Conservation (phyloP, 208 protist genomes). For the Wallacemonas collosoma region DNA sequence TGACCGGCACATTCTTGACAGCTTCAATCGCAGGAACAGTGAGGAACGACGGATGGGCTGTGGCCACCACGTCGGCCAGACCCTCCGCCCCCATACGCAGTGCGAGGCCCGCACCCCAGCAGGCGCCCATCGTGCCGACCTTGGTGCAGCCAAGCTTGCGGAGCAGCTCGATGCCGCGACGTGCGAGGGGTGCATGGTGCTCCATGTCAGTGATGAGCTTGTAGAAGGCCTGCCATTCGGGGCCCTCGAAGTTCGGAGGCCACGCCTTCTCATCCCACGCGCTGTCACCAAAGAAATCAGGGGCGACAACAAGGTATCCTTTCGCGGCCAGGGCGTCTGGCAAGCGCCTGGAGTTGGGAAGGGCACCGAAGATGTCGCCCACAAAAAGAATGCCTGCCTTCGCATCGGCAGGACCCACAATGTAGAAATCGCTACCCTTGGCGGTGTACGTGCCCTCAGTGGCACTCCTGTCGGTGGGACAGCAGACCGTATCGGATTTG, state of each 20-base stretch:
- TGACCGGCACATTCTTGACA: constrained; percentile 28
- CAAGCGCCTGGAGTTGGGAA: constrained; percentile 45
- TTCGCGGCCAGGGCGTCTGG: constrained; percentile 43
- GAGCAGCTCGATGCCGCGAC: constrained; percentile 38
- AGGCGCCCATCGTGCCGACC: constrained; percentile 51
- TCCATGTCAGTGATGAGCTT: constrained; percentile 21
- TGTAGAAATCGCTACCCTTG: constrained; percentile 39
- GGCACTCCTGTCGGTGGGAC: constrained; percentile 39
- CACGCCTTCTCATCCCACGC: constrained; percentile 39
- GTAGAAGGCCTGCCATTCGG: constrained; percentile 36
- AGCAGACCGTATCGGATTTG: constrained; percentile 34
- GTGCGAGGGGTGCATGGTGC: constrained; percentile 24
- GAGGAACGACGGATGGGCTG: constrained; percentile 48
- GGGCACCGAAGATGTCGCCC: constrained; percentile 62
- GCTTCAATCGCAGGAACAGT: constrained; percentile 4
- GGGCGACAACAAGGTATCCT: constrained; percentile 58
- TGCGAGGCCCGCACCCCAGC: constrained; percentile 50
- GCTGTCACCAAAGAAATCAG: constrained; percentile 47
- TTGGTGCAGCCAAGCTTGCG: constrained; percentile 41
- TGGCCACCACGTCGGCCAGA: constrained; percentile 32
- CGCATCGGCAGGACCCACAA: constrained; percentile 35
- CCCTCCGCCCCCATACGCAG: constrained; percentile 29
- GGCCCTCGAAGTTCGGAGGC: constrained; percentile 28
- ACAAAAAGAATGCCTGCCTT: constrained; percentile 51
- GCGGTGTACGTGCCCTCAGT: constrained; percentile 27